phyloP scores from a whole-genome alignment of 2,329 filamentous ascomycete genomes.

The Hypoxylon sp. region DNA sequence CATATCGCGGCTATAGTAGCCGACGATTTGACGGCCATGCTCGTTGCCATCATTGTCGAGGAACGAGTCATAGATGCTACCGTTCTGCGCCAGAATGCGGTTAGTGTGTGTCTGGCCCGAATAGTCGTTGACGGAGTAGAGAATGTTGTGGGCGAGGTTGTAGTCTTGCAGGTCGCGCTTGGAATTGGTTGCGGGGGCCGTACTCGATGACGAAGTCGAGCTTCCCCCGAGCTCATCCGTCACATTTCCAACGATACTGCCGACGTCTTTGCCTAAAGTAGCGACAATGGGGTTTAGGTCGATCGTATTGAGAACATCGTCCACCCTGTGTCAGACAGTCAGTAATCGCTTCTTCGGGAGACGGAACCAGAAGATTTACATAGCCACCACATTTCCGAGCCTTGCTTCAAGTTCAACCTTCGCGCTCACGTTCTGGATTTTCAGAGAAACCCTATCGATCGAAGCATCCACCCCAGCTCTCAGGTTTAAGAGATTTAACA shows the following conservation, averaged over 20 bases:
- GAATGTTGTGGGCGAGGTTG: conserved; percentile 67
- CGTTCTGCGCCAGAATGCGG: conserved; percentile 66
- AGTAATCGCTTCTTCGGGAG: background rate
- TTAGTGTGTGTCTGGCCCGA: conserved; percentile 67
- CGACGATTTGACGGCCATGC: conserved; percentile 58
- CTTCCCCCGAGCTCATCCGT: conserved; percentile 47
- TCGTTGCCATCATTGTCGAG: conserved; percentile 67
- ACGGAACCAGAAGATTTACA: background rate
- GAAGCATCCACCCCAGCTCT: conserved; percentile 71
- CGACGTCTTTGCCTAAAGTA: conserved; percentile 64
- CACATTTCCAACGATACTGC: conserved; percentile 61
- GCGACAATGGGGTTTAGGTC: conserved; percentile 72
- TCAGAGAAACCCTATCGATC: conserved; percentile 67
- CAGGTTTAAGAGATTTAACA: conserved; percentile 69
- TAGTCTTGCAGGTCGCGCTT: conserved; percentile 53
- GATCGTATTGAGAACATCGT: conserved; percentile 68
- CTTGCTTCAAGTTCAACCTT: conserved; percentile 70
- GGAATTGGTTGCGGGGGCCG: conserved; percentile 39
- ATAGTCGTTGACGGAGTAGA: conserved; percentile 73
- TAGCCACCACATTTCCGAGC: conserved; percentile 67
- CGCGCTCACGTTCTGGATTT: conserved; percentile 69
- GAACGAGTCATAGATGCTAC: conserved; percentile 65
- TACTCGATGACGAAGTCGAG: conserved; percentile 47
- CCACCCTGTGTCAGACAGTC: conserved; percentile 54
- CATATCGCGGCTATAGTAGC: conserved; percentile 65